Evolutionary conservation across 805 yeast species (phyloP).

Genomic region (Barnettozyma pratensis): DNA sequence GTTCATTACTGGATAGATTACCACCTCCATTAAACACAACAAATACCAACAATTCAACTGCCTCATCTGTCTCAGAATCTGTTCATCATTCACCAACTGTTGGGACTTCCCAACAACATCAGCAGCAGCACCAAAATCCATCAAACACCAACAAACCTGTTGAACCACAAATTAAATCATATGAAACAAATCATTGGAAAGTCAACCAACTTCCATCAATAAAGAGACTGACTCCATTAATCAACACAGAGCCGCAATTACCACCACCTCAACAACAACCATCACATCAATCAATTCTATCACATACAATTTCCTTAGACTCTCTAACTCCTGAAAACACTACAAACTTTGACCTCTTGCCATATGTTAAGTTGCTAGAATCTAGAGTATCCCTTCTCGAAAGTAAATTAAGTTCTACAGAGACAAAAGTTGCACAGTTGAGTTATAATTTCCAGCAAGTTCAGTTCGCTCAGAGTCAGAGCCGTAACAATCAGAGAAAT

Average conservation of each 20-base stretch:
- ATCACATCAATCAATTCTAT: neutral
- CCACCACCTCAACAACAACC: conserved; percentile 1
- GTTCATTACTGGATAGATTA: neutral
- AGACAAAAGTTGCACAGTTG: conserved; percentile 18
- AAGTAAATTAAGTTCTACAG: conserved; percentile 15
- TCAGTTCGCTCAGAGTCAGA: neutral
- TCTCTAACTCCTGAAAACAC: conserved; percentile 2
- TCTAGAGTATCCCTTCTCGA: conserved; percentile 19
- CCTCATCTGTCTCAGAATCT: neutral
- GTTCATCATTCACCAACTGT: neutral
- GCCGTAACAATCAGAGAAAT: neutral
- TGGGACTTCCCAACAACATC: neutral
- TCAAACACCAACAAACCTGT: neutral
- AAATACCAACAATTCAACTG: neutral
- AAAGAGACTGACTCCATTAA: conserved; percentile 7
- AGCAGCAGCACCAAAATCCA: neutral
- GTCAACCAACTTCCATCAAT: conserved; percentile 10
- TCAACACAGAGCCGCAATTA: neutral
- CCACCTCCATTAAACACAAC: neutral
- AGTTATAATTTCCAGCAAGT: conserved; percentile 12
- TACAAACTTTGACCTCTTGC: conserved; percentile 11
- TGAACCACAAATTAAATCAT: neutral
- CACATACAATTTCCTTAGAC: conserved; percentile 1
- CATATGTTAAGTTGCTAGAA: conserved; percentile 21
- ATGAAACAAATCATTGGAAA: conserved; percentile 13